Evolutionary conservation across 108 stramenopile species (phyloP), one percentile per base, ranked within the genome.

Genomic region (Cyclostephanos tholiformis): DNA sequence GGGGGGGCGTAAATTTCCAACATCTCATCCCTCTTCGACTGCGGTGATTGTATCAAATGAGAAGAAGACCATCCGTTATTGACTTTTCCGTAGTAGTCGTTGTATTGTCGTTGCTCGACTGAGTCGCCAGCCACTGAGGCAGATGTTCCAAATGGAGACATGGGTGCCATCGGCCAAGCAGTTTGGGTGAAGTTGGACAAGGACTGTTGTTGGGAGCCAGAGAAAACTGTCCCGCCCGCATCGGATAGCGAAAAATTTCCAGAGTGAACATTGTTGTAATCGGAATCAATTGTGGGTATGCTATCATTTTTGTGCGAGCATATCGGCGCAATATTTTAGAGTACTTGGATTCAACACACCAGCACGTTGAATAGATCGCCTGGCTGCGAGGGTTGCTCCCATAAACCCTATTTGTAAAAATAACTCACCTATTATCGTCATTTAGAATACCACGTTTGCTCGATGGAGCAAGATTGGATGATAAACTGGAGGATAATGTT

Each of bases 1-100:
- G 75, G 25, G 29, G 83, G 83, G 7, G 83, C 83, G 72, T 67
- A 77, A 2, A 84, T 73, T 72, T 81, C 80, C 14, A 81, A 8
- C 25, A 75, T 49, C 67, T 71, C 62, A 35, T 70, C 66, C 44
- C 51, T 70, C 19, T 6, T 53, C 19, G 36, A 49, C 0, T 38
- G 30, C 20, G 61, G 61, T 1, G 19, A 35, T 23, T 26, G 25
- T 55, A 50, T 32, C 50, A 20, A 4, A 50, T 66, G 48, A 14
- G 30, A 27, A 29, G 46, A 30, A 27, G 44, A 30, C 11, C 16
- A 16, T 50, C 25, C 29, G 25, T 26, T 66, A 63, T 23, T 73
- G 20, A 16, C 27, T 0, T 72, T 50, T 6, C 43, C 51, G 59
- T 52, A 43, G 41, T 65, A 32, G 13, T 32, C 64, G 6, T 12